Evolutionary conservation across 495 filamentous ascomycete species (phyloP), one percentile per base, ranked within the genome.

Genomic region (Symbiotaphrina buchneri): DNA sequence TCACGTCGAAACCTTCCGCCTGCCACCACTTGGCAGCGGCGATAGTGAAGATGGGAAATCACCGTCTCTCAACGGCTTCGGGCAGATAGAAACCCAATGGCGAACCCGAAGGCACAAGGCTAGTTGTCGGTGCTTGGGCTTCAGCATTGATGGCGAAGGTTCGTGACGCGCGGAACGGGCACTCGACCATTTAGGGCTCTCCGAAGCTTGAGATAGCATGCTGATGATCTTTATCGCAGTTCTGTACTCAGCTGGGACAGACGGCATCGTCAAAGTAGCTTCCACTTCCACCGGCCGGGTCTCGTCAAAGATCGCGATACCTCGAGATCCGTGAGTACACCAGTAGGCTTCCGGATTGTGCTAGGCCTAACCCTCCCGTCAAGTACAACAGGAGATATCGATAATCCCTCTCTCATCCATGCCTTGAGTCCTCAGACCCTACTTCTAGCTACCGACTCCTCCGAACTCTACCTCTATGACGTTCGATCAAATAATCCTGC

Each of bases 241-340:
- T 21, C 58, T 95, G 32, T 93, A 82, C 49, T 92, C 83, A 0
- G 75, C 80, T 13, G 90, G 87, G 25, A 85, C 73, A 27, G 90
- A 97, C 54, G 71, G 77, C 15, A 49, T 95, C 21, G 63, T 97
- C 34, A 97, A 97, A 51, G 74, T 73, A 28, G 90, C 85, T 24
- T 70, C 65, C 27, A 62, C 74, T 1, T 62, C 68, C 44, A 93
- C 80, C 2, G 87, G 87, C 8, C 50, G 67, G 27, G 87, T 97
- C 6, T 53, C 62, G 18, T 74, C 76, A 29, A 87, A 97, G 52
- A 64, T 74, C 36, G 55, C 55, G n/a, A 56, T 74, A 5, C 71
- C 71, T 5, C 31, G 35, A 3, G 11, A 18, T 22, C 30, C 30
- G 30, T 32, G 10, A 10, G 2, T 33, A 3, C 7, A 26, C 13